These are phyloP conservation scores for Colletotrichum spaethianum DNA, from an alignment of 2,329 filamentous ascomycete species.

Conservation along the genomic window DNA sequence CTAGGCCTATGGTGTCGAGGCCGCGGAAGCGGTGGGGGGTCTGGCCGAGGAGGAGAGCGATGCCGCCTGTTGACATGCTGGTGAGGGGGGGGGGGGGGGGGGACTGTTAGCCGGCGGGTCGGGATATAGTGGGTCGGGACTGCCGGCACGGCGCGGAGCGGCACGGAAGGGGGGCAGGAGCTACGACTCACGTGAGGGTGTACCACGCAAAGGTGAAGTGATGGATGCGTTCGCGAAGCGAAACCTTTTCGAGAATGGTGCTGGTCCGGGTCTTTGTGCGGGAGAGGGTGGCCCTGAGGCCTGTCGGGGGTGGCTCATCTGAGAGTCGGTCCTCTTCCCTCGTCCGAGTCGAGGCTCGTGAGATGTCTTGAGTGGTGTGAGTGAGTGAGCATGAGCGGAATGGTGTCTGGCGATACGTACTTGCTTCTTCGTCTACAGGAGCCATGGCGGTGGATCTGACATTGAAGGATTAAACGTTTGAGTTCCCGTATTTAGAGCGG, in stretches of 20 bases:
- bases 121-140: neutral
- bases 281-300: conserved; percentile 30
- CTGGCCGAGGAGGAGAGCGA: conserved; percentile 66
- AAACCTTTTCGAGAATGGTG: conserved; percentile 36
- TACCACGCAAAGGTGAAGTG: conserved; percentile 71
- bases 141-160: neutral
- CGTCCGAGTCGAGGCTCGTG: conserved; percentile 14
- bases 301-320: conserved; percentile 24
- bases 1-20: conserved; percentile 65
- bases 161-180: neutral
- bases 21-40: conserved; percentile 69
- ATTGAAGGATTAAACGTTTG: neutral
- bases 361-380: neutral
- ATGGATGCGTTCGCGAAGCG: conserved; percentile 46
- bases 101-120: neutral
- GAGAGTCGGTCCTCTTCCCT: conserved; percentile 5
- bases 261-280: conserved; percentile 36
- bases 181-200: conserved; percentile 53
- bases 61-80: conserved; percentile 55
- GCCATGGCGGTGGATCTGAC: neutral
- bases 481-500: neutral
- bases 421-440: conserved; percentile 25
- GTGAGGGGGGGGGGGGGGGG: too few relatives aligned
- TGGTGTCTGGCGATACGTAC: neutral
- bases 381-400: neutral